A percentile compares a stretch with the other conserved stretches of the same genome.
phyloP scores from a whole-genome alignment of 75 land plant genomes.

The Adiantum capillusveneris region DNA sequence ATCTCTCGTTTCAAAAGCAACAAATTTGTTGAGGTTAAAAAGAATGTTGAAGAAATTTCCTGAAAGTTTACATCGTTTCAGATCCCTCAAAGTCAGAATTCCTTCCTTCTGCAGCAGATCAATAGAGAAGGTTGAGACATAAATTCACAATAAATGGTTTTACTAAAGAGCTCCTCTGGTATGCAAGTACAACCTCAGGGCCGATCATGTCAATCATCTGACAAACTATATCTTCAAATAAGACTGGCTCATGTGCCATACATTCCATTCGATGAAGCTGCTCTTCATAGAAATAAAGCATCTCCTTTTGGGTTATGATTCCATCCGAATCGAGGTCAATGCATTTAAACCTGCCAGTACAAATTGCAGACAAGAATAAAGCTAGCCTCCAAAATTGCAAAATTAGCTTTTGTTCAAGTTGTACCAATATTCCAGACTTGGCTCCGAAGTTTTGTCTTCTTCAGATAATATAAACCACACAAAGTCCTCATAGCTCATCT shows the following conservation, averaged over 20 bases:
- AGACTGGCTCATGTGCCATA: conserved; percentile 95
- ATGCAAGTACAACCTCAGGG: conserved; percentile 50
- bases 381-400: neutral
- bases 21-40: conserved; percentile 91
- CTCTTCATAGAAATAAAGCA: conserved; percentile 98
- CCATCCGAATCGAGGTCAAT: conserved; percentile 96
- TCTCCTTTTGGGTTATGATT: conserved; percentile 74
- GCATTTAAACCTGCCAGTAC: conserved; percentile 99
- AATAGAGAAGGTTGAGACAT: neutral
- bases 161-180: too few relatives aligned
- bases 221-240: conserved; percentile 94
- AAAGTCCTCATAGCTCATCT: conserved; percentile 98
- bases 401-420: too few relatives aligned
- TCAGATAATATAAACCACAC: conserved; percentile 93
- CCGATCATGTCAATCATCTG: conserved; percentile 94
- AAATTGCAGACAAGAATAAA: too few relatives aligned
- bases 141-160: neutral
- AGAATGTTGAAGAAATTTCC: conserved; percentile 92
- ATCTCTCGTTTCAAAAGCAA: conserved; percentile 96
- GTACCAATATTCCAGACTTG: conserved; percentile 95
- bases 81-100: conserved; percentile 59
- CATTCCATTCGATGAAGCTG: conserved; percentile 99
- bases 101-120: conserved; percentile 59
- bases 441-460: conserved; percentile 96
- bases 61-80: conserved; percentile 82